Conservation (phyloP, 2,329 filamentous ascomycete genomes). For the Alternaria tenuissima region DNA sequence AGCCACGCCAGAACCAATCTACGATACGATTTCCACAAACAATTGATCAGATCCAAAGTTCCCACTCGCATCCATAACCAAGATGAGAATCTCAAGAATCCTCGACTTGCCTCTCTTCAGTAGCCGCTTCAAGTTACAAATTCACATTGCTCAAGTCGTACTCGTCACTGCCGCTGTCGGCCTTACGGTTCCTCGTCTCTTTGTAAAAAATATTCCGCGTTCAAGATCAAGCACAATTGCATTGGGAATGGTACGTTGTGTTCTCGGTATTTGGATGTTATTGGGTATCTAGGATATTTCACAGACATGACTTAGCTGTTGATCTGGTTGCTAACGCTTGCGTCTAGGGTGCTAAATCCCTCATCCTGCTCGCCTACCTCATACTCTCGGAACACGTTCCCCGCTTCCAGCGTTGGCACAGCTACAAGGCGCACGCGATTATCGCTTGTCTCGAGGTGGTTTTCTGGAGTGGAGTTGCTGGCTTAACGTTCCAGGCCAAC, state of each 20-base stretch:
- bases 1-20: background rate
- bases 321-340: background rate
- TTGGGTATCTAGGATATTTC: background rate
- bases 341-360: constrained; percentile 50
- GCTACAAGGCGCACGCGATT: constrained; percentile 53
- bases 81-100: constrained; percentile 23
- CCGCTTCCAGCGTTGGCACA: constrained; percentile 48
- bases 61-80: background rate
- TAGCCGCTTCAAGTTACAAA: constrained; percentile 24
- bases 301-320: background rate
- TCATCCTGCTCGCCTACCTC: constrained; percentile 54
- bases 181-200: constrained; percentile 27
- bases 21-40: background rate
- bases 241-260: background rate
- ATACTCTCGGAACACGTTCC: constrained; percentile 50
- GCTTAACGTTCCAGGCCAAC: constrained; percentile 36
- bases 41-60: background rate
- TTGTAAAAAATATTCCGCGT: constrained; percentile 32
- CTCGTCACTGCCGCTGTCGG: constrained; percentile 22
- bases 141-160: constrained; percentile 24
- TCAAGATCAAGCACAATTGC: constrained; percentile 33
- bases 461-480: constrained; percentile 53
- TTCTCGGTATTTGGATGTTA: background rate
- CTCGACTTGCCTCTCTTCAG: constrained; percentile 38
- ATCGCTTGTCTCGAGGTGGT: constrained; percentile 54